Evolutionary conservation across 2,329 filamentous ascomycete genomes (phyloP).

Genomic region (Diplocarpon rosae): DNA sequence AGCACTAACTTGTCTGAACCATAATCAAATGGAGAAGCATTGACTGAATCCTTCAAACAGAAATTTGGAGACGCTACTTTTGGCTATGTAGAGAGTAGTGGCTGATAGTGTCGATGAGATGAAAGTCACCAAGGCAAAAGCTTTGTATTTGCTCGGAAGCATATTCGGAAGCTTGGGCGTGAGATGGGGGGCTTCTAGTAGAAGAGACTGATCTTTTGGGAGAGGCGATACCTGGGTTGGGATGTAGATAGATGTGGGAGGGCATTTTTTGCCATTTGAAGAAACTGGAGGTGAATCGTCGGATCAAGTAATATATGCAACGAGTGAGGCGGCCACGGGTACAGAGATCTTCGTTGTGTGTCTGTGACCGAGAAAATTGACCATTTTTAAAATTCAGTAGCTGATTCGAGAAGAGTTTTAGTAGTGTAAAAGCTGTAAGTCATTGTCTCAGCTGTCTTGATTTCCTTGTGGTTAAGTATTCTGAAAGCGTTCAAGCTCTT

Average conservation of each 20-base stretch:
- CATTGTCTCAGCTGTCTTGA: no score
- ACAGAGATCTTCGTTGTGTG: no score
- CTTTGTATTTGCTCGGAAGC: conserved; percentile 9
- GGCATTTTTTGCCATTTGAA: no score
- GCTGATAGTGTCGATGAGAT: background rate
- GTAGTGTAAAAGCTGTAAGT: no score
- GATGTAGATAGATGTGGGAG: background rate
- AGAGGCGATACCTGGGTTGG: background rate
- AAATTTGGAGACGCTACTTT: conserved; percentile 9
- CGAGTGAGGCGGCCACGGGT: no score
- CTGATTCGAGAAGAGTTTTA: no score
- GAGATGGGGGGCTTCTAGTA: conserved; percentile 5
- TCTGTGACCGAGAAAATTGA: no score
- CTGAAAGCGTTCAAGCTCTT: no score
- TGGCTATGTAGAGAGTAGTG: conserved; percentile 1
- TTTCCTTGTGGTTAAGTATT: no score
- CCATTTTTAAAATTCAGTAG: no score
- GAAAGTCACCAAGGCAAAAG: conserved; percentile 10
- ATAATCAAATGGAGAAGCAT: conserved; percentile 11
- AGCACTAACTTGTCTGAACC: conserved; percentile 1
- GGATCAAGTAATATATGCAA: no score
- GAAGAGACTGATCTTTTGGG: conserved; percentile 3
- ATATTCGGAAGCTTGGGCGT: conserved; percentile 9
- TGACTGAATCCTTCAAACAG: conserved; percentile 10
- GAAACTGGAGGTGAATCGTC: no score